Evolutionary conservation across 176 grass and related monocot species (phyloP).

Genomic region (Chloris gayana): DNA sequence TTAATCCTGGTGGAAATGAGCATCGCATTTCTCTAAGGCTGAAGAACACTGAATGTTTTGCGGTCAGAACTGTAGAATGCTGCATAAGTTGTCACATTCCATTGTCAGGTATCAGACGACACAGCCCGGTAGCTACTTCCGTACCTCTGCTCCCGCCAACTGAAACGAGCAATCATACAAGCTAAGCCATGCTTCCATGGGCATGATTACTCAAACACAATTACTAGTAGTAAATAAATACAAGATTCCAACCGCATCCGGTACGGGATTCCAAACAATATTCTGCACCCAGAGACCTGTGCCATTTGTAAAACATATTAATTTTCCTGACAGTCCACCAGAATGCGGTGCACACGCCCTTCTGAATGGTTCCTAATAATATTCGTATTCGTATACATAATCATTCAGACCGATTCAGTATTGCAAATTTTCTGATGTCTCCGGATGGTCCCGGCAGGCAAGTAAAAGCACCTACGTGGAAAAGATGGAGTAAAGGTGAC

Average conservation of each 20-base stretch:
- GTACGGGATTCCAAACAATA: conserved; percentile 37
- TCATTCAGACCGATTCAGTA: conserved; percentile 18
- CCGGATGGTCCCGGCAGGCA: conserved; percentile 23
- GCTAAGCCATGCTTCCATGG: conserved; percentile 22
- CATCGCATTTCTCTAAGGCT: not conserved
- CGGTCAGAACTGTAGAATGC: not conserved
- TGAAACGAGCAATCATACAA: conserved; percentile 19
- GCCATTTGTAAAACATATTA: conserved; percentile 11
- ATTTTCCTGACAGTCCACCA: conserved; percentile 11
- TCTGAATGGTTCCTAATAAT: conserved; percentile 16
- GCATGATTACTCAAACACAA: conserved; percentile 33
- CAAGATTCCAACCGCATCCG: conserved; percentile 28
- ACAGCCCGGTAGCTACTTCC: not conserved
- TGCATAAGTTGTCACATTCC: not conserved
- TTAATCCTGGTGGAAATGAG: not conserved
- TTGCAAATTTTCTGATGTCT: not conserved
- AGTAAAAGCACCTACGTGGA: conserved; percentile 20
- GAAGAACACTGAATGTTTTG: not conserved
- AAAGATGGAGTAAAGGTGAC: conserved; percentile 58
- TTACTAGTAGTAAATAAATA: conserved; percentile 23
- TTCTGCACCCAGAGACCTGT: not conserved
- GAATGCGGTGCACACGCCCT: not conserved
- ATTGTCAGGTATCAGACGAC: not conserved
- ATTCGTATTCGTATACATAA: not conserved
- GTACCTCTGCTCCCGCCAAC: not conserved